These are phyloP conservation scores for Fusarium compactum DNA, from an alignment of 2,329 filamentous ascomycete species.

Conservation along the genomic window DNA sequence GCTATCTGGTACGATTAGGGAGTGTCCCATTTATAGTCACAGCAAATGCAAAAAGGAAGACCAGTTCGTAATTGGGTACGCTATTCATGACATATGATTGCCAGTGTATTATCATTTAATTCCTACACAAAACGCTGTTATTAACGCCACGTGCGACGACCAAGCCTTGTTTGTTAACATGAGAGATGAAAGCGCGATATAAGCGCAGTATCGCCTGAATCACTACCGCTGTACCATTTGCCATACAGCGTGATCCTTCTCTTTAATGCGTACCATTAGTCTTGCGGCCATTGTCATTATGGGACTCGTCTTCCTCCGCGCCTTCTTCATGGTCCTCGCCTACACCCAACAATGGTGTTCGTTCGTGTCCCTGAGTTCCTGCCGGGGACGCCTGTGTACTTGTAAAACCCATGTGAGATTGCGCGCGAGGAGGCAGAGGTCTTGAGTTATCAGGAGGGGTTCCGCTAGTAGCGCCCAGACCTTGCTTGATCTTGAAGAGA, in stretches of 20 bases:
- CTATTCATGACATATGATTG: neutral
- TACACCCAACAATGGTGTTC: slow-evolving; percentile 50
- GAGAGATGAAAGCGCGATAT: neutral
- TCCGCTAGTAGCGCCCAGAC: slow-evolving; percentile 42
- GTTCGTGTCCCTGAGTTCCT: slow-evolving; percentile 42
- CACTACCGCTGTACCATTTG: slow-evolving; percentile 1
- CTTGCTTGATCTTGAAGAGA: slow-evolving; percentile 75
- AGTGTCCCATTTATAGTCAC: neutral
- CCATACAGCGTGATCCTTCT: slow-evolving; percentile 5
- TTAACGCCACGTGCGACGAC: neutral
- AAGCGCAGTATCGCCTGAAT: neutral
- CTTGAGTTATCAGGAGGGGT: slow-evolving; percentile 28
- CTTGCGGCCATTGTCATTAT: slow-evolving; percentile 20
- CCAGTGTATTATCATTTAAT: slow-evolving; percentile 14
- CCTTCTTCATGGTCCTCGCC: slow-evolving; percentile 40
- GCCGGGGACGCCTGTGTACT: slow-evolving; percentile 7
- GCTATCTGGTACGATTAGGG: slow-evolving; percentile 87
- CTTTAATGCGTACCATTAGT: slow-evolving; percentile 41
- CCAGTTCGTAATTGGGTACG: neutral
- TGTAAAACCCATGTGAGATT: slow-evolving; percentile 42
- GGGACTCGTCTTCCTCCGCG: slow-evolving; percentile 24
- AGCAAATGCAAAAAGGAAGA: neutral
- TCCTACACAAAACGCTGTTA: slow-evolving; percentile 4
- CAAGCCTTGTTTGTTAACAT: neutral
- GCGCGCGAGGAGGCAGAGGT: slow-evolving; percentile 39